A percentile compares a stretch with the other conserved stretches of the same genome.
phyloP scores from a whole-genome alignment of 225 moss, liverwort and hornwort species.

The Climacium dendroides region DNA sequence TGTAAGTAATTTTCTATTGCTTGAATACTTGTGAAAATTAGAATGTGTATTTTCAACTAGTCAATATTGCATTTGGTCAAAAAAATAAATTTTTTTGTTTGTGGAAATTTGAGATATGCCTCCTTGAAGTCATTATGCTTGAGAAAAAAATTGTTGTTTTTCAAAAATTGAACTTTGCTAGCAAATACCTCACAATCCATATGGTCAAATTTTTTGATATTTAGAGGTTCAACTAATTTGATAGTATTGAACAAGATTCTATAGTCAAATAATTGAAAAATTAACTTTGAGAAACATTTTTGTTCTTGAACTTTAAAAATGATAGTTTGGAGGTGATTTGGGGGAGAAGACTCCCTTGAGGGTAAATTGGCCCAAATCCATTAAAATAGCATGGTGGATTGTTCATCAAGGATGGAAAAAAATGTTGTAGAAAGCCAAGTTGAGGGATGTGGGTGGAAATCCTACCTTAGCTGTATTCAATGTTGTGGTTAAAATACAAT shows the following conservation, averaged over 20 bases:
- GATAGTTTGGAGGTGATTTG: fast-evolving
- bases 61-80: not conserved
- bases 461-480: not conserved
- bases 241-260: not conserved
- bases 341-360: too few relatives aligned
- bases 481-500: not conserved
- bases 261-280: not conserved
- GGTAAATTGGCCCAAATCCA: not conserved
- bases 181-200: not conserved
- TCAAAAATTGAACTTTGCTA: not conserved
- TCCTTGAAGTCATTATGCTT: fast-evolving
- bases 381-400: not conserved
- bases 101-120: not conserved
- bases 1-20: too few relatives aligned
- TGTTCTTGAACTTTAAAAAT: not conserved
- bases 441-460: fast-evolving
- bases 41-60: too few relatives aligned
- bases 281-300: not conserved
- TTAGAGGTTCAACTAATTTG: not conserved
- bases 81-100: not conserved
- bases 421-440: not conserved
- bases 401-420: not conserved
- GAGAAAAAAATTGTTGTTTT: not conserved
- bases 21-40: too few relatives aligned
- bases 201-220: not conserved